These are phyloP conservation scores for Gilbertella persicaria DNA, from an alignment of 371 early-diverging fungal species.

Conservation along the genomic window DNA sequence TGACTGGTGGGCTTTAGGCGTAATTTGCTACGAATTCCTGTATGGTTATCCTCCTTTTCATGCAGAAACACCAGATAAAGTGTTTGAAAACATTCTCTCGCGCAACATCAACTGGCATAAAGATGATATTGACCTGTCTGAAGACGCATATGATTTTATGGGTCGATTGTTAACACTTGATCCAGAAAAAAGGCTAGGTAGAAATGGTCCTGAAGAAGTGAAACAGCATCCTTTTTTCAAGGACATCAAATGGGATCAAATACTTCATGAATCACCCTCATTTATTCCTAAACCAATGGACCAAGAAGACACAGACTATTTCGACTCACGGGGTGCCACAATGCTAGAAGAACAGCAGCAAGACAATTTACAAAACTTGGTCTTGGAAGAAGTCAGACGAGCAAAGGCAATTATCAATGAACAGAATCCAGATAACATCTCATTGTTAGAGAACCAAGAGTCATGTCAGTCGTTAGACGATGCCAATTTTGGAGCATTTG, in stretches of 20 bases:
- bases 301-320: conserved; percentile 90
- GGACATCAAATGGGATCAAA: conserved; percentile 66
- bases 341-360: conserved; percentile 46
- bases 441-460: conserved; percentile 11
- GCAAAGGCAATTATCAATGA: conserved; percentile 48
- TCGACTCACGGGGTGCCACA: conserved; percentile 85
- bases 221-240: conserved; percentile 68
- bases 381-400: conserved; percentile 33
- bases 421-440: conserved; percentile 36
- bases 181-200: conserved; percentile 76
- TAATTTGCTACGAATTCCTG: conserved; percentile 90
- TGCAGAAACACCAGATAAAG: conserved; percentile 79
- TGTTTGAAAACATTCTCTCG: conserved; percentile 85
- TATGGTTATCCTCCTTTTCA: conserved; percentile 89
- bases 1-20: conserved; percentile 95
- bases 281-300: conserved; percentile 84
- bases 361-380: conserved; percentile 19
- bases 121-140: conserved; percentile 67
- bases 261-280: conserved; percentile 69
- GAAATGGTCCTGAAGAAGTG: conserved; percentile 67
- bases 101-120: conserved; percentile 76
- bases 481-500: conserved; percentile 90
- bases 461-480: conserved; percentile 14
- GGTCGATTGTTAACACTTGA: conserved; percentile 76
- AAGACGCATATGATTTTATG: conserved; percentile 89